Percentiles rank a stretch among this genome's conserved stretches.
phyloP scores from a whole-genome alignment of 768 basidiomycete genomes.

The Phlegmacium glaucopus region DNA sequence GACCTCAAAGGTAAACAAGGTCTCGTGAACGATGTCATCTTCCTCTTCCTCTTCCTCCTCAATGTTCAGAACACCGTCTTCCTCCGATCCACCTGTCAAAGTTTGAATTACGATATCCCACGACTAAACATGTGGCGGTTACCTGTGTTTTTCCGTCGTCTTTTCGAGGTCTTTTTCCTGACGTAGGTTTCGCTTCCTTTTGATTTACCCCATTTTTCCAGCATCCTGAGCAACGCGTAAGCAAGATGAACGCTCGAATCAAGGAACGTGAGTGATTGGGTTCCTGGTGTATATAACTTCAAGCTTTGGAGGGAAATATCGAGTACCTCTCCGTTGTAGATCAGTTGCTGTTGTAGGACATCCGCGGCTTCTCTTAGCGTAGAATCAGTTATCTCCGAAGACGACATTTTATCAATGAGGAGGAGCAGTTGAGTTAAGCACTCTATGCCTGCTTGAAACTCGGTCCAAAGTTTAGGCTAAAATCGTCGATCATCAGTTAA shows the following conservation, averaged over 20 bases:
- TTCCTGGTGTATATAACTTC: conserved; percentile 73
- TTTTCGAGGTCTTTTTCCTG: conserved; percentile 58
- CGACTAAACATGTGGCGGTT: conserved; percentile 9
- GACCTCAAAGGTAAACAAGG: conserved; percentile 86
- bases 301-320: conserved; percentile 83
- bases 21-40: conserved; percentile 73
- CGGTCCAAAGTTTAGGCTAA: conserved; percentile 92
- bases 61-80: conserved; percentile 65
- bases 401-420: conserved; percentile 82
- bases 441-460: conserved; percentile 91
- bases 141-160: conserved; percentile 43
- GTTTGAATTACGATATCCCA: conserved; percentile 5
- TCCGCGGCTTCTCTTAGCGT: conserved; percentile 69
- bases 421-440: conserved; percentile 90
- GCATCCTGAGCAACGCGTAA: conserved; percentile 81
- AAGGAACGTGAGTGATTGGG: conserved; percentile 77
- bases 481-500: conserved; percentile 9
- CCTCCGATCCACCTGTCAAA: conserved; percentile 41
- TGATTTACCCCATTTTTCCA: conserved; percentile 83
- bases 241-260: conserved; percentile 83
- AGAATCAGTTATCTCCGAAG: conserved; percentile 43
- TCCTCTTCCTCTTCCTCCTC: conserved; percentile 62
- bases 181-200: conserved; percentile 75
- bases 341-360: conserved; percentile 82
- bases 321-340: conserved; percentile 94